These are phyloP conservation scores for Ogataea pilisensis DNA, from an alignment of 805 yeast species.

Conservation along the genomic window DNA sequence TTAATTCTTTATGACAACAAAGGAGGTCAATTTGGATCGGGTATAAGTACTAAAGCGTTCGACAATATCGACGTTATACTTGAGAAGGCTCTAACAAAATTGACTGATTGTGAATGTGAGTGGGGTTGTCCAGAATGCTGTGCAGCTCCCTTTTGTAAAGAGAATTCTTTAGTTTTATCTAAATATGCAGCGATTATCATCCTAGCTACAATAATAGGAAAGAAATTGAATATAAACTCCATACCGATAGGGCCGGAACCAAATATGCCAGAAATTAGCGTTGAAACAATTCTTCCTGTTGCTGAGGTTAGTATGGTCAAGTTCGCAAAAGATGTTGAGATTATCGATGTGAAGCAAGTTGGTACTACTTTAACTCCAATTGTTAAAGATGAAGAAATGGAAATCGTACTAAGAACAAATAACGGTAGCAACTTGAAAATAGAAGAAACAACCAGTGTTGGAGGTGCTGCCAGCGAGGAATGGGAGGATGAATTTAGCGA, in stretches of 20 bases:
- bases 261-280: slow-evolving; percentile 61
- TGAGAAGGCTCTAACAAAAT: slow-evolving; percentile 51
- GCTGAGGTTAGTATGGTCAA: slow-evolving; percentile 45
- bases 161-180: slow-evolving; percentile 75
- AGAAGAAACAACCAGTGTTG: slow-evolving; percentile 2
- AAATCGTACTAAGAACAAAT: slow-evolving; percentile 4
- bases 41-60: slow-evolving; percentile 74
- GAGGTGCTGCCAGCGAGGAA: neutral
- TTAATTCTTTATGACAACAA: slow-evolving; percentile 78
- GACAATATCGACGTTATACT: slow-evolving; percentile 70
- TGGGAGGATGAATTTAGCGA: slow-evolving; percentile 22
- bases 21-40: slow-evolving; percentile 79
- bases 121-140: slow-evolving; percentile 82
- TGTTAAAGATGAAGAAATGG: slow-evolving; percentile 22
- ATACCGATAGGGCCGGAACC: slow-evolving; percentile 71
- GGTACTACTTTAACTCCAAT: slow-evolving; percentile 13
- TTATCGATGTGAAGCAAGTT: slow-evolving; percentile 38
- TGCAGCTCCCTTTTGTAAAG: slow-evolving; percentile 79
- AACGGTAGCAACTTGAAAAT: slow-evolving; percentile 6
- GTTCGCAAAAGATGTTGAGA: slow-evolving; percentile 57
- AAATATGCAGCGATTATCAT: slow-evolving; percentile 80
- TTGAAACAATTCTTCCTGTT: slow-evolving; percentile 66
- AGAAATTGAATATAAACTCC: slow-evolving; percentile 41
- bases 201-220: slow-evolving; percentile 56
- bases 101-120: slow-evolving; percentile 63